Evolutionary conservation across 202 grass and related monocot species (phyloP).

Genomic region (Eragrostis tef): DNA sequence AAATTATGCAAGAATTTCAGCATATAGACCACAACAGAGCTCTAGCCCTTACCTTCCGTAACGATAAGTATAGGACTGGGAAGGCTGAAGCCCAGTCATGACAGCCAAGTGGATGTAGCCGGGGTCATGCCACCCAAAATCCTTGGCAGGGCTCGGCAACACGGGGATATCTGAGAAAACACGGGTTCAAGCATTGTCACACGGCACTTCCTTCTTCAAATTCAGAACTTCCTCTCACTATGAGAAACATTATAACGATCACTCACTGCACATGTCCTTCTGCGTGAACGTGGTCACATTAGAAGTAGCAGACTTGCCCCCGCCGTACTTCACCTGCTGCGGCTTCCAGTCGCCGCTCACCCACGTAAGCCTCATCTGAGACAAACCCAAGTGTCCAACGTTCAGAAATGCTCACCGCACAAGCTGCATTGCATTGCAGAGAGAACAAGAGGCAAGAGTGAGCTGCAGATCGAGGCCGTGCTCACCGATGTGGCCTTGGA

Average conservation of each 20-base stretch:
- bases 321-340: slow-evolving; percentile 69
- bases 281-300: slow-evolving; percentile 62
- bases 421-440: not conserved
- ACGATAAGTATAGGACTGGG: slow-evolving; percentile 65
- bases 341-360: slow-evolving; percentile 73
- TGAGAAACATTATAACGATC: not conserved
- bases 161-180: not conserved
- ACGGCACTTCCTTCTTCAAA: not conserved
- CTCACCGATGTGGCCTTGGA: slow-evolving; percentile 73
- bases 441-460: not conserved
- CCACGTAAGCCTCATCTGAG: slow-evolving; percentile 86
- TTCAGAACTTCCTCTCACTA: not conserved
- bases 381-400: not conserved
- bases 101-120: slow-evolving; percentile 78
- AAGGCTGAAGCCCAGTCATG: slow-evolving; percentile 72
- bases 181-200: not conserved
- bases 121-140: slow-evolving; percentile 90
- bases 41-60: slow-evolving; percentile 65
- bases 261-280: slow-evolving; percentile 88
- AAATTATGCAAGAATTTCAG: not conserved
- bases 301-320: slow-evolving; percentile 50
- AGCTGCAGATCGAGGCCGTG: not conserved
- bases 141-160: slow-evolving; percentile 71
- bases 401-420: not conserved
- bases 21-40: not conserved